A percentile compares a stretch with the other conserved stretches of the same genome.
These are phyloP conservation scores for Naganishia sp. DNA, from an alignment of 1,284 basidiomycete genomes.

Conservation along the genomic window DNA sequence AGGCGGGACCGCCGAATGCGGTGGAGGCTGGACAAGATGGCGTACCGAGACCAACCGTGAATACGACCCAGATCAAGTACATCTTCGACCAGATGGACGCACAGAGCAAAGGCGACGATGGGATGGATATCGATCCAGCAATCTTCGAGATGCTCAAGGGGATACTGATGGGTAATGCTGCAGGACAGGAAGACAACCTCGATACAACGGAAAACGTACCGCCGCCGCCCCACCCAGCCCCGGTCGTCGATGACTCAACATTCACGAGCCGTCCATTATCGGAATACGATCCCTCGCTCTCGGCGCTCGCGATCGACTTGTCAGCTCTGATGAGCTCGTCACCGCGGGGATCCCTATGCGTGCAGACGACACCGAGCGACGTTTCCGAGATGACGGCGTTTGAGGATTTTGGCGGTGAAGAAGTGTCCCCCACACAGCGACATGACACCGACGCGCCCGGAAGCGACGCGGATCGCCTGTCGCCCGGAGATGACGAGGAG, in stretches of 20 bases:
- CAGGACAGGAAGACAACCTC: neutral
- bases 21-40: neutral
- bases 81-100: constrained; percentile 17
- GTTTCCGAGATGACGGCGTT: constrained; percentile 5
- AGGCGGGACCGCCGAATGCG: neutral
- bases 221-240: neutral
- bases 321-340: constrained; percentile 4
- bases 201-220: neutral
- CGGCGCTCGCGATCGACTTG: constrained; percentile 15
- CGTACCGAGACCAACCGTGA: neutral
- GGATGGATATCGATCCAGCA: constrained; percentile 10
- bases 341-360: neutral
- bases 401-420: neutral
- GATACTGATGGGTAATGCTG: neutral
- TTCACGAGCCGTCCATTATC: neutral
- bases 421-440: neutral
- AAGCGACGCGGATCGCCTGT: neutral
- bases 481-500: neutral
- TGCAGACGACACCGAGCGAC: constrained; percentile 19
- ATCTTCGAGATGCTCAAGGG: constrained; percentile 16
- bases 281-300: neutral
- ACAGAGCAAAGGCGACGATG: neutral
- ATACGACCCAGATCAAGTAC: neutral
- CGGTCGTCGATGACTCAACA: neutral
- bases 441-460: too few species aligned